Evolutionary conservation across 192 early-diverging fungal species (phyloP).

Genomic region (Anaeromyces robustus): DNA sequence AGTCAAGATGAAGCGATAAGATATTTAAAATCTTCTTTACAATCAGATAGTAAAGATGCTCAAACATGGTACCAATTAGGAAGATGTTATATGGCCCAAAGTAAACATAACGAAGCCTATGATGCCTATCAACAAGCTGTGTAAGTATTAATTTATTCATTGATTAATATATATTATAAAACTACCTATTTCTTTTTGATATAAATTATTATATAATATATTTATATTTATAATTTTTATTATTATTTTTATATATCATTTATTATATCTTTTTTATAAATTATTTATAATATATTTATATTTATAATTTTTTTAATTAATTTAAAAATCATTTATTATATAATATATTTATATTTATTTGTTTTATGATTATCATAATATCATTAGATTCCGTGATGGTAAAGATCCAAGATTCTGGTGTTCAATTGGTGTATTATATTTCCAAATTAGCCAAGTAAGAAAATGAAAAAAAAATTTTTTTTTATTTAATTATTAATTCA

Average conservation of each 20-base stretch:
- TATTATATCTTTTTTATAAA: no score
- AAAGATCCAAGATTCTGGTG: slow-evolving; percentile 96
- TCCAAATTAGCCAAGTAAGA: slow-evolving; percentile 71
- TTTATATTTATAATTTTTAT: no score
- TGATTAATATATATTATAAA: no score
- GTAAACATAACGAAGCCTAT: slow-evolving; percentile 88
- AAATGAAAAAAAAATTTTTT: no score
- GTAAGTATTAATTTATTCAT: slow-evolving; percentile 9
- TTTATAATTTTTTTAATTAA: no score
- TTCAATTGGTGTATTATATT: slow-evolving; percentile 96
- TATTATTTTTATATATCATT: no score
- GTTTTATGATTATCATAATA: no score
- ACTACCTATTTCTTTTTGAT: no score
- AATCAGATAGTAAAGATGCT: slow-evolving; percentile 65
- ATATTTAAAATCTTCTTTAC: slow-evolving; percentile 68
- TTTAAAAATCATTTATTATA: neutral
- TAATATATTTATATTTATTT: no score
- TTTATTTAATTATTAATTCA: no score
- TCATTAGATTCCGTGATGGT: slow-evolving; percentile 53
- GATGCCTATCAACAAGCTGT: slow-evolving; percentile 97
- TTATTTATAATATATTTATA: no score
- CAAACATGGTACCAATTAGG: slow-evolving; percentile 93
- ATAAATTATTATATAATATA: no score
- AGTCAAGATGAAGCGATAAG: slow-evolving; percentile 73
- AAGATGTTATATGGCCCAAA: slow-evolving; percentile 89